phyloP scores from a whole-genome alignment of 169 alveolate species.

The Plasmodium malariae region DNA sequence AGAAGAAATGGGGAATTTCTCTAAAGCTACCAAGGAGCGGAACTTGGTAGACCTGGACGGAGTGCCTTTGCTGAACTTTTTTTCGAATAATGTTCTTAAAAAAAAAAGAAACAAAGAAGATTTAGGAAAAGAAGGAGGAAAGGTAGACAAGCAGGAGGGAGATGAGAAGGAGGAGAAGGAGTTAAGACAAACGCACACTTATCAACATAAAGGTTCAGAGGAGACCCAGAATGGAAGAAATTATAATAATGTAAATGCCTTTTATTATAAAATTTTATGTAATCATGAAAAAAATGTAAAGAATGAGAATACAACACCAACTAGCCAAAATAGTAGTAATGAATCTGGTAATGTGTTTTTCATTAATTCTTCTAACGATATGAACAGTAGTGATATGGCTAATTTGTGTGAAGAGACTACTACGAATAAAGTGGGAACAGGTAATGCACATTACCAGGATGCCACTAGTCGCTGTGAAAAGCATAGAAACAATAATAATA shows the following conservation, averaged over 20 bases:
- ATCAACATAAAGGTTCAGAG: background rate
- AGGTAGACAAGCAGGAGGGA: background rate
- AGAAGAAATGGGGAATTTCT: background rate
- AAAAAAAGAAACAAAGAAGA: background rate
- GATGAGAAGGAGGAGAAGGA: too few species aligned
- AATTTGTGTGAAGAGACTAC: too few species aligned
- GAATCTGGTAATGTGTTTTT: constrained; percentile 14
- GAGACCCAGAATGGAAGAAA: background rate
- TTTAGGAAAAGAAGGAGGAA: background rate
- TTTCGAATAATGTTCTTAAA: constrained; percentile 20
- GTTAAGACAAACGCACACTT: background rate
- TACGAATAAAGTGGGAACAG: background rate
- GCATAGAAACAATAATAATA: too few species aligned
- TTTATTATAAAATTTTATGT: constrained; percentile 53
- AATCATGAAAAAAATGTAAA: constrained; percentile 40
- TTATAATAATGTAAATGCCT: constrained; percentile 6
- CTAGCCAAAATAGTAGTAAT: background rate
- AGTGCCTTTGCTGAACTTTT: constrained; percentile 44
- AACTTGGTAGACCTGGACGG: constrained; percentile 40
- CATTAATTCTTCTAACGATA: background rate
- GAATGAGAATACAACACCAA: background rate
- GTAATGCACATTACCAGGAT: too few species aligned
- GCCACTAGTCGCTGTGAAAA: too few species aligned
- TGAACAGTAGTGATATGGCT: too few species aligned
- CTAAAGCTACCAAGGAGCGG: background rate